Conservation (phyloP, 352 stramenopile species). For the Phytophthora tubulina region DNA sequence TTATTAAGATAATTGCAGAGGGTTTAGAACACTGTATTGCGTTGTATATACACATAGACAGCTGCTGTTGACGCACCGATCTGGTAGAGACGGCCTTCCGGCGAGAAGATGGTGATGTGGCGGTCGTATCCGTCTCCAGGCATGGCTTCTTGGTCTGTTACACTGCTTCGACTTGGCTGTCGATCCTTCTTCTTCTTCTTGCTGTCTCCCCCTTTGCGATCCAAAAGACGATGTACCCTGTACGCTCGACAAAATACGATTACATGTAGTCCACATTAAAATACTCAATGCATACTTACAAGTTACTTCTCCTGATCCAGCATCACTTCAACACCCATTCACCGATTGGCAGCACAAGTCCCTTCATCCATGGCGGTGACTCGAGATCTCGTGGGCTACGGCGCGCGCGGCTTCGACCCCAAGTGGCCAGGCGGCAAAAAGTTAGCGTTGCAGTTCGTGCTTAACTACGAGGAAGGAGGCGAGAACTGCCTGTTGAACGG, state of each 20-base stretch:
- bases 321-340: constrained; percentile 21
- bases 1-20: constrained; percentile 93
- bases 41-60: neutral
- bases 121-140: constrained; percentile 91
- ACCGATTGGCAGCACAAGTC: constrained; percentile 16
- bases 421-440: constrained; percentile 88
- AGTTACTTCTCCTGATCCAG: neutral
- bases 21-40: constrained; percentile 23
- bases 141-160: constrained; percentile 50
- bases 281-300: constrained; percentile 1
- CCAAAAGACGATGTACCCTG: constrained; percentile 23
- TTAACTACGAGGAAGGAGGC: constrained; percentile 98
- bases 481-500: constrained; percentile 95
- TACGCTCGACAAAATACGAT: constrained; percentile 19
- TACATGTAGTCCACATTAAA: neutral
- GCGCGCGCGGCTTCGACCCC: constrained; percentile 67
- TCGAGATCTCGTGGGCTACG: constrained; percentile 93
- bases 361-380: constrained; percentile 11
- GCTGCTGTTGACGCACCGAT: constrained; percentile 74
- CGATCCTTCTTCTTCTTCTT: constrained; percentile 25
- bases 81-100: constrained; percentile 98
- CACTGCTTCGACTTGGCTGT: neutral
- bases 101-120: constrained; percentile 99
- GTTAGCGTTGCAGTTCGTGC: constrained; percentile 94
- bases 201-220: constrained; percentile 33